phyloP scores from a whole-genome alignment of 2,329 filamentous ascomycete species.

The Colletotrichum cuscutae region DNA sequence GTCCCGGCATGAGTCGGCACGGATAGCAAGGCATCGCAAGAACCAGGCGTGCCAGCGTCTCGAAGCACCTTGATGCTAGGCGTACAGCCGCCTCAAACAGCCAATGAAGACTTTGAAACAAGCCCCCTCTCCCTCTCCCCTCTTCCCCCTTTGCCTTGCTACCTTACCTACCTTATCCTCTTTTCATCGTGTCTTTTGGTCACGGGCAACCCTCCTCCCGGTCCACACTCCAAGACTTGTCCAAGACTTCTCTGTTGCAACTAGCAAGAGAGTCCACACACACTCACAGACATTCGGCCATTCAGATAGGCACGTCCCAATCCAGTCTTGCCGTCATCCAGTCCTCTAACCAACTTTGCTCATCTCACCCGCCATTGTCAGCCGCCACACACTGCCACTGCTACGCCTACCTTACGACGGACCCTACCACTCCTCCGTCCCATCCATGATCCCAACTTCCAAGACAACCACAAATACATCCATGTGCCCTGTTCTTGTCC shows the following conservation, averaged over 20 bases:
- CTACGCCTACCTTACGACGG: background rate
- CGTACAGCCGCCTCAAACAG: constrained; percentile 34
- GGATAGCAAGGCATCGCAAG: background rate
- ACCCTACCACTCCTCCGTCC: background rate
- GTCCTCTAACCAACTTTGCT: constrained; percentile 20
- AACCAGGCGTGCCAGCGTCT: background rate
- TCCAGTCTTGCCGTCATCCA: constrained; percentile 18
- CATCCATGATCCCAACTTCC: constrained; percentile 10
- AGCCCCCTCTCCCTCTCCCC: constrained; percentile 4
- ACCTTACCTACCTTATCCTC: background rate
- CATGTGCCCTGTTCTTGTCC: constrained; percentile 16
- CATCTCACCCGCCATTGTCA: constrained; percentile 29
- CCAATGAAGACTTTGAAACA: constrained; percentile 30
- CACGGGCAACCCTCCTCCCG: constrained; percentile 25
- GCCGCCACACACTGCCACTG: constrained; percentile 11
- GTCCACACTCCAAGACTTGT: constrained; percentile 21
- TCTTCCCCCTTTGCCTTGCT: background rate
- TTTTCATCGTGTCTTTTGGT: background rate
- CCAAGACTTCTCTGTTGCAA: background rate
- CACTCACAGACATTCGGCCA: background rate
- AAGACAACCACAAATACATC: background rate
- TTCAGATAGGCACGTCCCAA: background rate
- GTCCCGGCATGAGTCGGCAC: constrained; percentile 14
- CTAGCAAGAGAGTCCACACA: background rate
- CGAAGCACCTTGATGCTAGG: constrained; percentile 16